Evolutionary conservation across 352 stramenopile genomes (phyloP), one percentile per base, ranked within the genome.

Genomic region (Peronospora belbahrii): DNA sequence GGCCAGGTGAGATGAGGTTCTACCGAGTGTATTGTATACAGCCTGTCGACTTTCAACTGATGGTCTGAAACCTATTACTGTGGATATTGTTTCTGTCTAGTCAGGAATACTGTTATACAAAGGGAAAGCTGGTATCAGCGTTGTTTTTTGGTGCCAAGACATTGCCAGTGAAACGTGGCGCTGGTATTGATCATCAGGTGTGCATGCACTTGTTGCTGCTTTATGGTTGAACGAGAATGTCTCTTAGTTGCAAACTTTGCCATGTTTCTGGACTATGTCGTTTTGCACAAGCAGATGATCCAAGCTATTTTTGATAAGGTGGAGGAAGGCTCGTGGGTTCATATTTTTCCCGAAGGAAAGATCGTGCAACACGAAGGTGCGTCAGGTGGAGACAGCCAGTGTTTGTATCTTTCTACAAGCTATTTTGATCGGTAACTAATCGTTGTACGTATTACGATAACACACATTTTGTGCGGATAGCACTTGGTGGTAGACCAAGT

Each of bases 291-390:
- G 2, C 44, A 88, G 67, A 88, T 92, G 71, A 58, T 95, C 1
- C 56, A 70, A 43, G 54, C 69, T 8, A 70, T 95, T 39, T 92
- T 90, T 38, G 57, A 95, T 32, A 87, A 89, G 43, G 70, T 89
- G 14, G 65, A 89, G 38, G 42, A 75, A 7, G 83, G 83, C 10
- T 47, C 77, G 13, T 95, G 83, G 83, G 74, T 95, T 3, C 83
- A 95, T 56, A 83, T 95, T 45, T 95, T 92, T 43, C 83, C 83
- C 0, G 83, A 95, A 64, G 83, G 83, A 42, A 86, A 88, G 47
- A 89, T 92, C 48, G 73, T 78, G 5, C 81, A 92, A 55, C 32
- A 58, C 28, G 65, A 74, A 37, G 19, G 80, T 91, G 51, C 35
- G 56, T 42, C 24, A 8, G 6, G 23, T 5, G 1, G 22, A 25